These are phyloP conservation scores for Sphagnum contortum DNA, from an alignment of 225 moss, liverwort and hornwort species.

Conservation along the genomic window DNA sequence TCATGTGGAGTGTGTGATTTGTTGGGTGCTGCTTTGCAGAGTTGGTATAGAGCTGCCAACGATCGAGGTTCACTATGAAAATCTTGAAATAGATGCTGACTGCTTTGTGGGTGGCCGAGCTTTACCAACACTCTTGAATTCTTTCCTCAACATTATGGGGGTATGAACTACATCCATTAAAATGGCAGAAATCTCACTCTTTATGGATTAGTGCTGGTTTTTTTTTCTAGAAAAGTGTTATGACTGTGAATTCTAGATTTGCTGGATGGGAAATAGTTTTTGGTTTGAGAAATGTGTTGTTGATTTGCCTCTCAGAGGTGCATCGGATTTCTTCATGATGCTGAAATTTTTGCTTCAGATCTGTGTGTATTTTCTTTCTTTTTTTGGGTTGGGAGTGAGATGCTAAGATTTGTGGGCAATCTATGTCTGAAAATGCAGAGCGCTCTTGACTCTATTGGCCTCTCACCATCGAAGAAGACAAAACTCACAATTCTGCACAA, in stretches of 20 bases:
- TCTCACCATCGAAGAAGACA: slow-evolving; percentile 28
- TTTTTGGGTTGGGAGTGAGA: too few relatives aligned
- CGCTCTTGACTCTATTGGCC: too few relatives aligned
- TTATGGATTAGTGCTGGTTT: background rate
- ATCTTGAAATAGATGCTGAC: background rate
- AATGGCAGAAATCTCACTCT: background rate
- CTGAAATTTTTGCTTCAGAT: too few relatives aligned
- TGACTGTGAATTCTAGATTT: too few relatives aligned
- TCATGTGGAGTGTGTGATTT: background rate
- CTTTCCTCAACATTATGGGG: background rate
- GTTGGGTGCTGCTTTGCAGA: background rate
- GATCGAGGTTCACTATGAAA: background rate
- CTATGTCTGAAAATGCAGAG: too few relatives aligned
- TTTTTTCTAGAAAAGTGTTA: slow-evolving; percentile 1
- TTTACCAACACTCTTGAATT: background rate
- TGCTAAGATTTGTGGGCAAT: too few relatives aligned
- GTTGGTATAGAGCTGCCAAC: background rate
- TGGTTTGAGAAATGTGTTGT: too few relatives aligned
- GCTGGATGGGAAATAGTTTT: too few relatives aligned
- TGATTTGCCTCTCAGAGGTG: too few relatives aligned
- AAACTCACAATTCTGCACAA: slow-evolving; percentile 56
- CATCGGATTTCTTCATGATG: too few relatives aligned
- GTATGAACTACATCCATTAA: background rate
- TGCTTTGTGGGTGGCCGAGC: background rate
- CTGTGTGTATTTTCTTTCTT: too few relatives aligned